phyloP scores from a whole-genome alignment of 2,329 filamentous ascomycete genomes.

The Penicillium polonicum region DNA sequence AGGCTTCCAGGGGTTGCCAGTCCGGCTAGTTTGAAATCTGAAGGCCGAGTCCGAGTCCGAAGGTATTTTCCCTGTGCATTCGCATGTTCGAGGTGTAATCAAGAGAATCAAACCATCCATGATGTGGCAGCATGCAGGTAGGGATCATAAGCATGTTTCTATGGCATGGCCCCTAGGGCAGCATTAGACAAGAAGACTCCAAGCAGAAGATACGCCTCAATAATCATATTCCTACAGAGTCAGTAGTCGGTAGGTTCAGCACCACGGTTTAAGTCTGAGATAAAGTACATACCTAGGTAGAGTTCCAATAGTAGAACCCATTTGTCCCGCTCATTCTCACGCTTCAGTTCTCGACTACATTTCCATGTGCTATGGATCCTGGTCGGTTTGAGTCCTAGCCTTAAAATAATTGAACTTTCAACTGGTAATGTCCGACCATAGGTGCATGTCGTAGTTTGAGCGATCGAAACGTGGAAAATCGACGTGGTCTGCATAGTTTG shows the following conservation, averaged over 20 bases:
- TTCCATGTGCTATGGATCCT: not conserved
- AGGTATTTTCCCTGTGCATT: not conserved
- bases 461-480: not conserved
- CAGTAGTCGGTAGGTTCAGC: not conserved
- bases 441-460: not conserved
- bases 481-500: not conserved
- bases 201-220: not conserved
- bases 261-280: not conserved
- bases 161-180: constrained; percentile 10
- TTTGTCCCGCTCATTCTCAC: not conserved
- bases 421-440: not conserved
- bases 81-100: not conserved
- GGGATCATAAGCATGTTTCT: not conserved
- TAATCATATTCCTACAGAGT: not conserved
- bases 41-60: constrained; percentile 21
- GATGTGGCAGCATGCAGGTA: not conserved
- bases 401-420: not conserved
- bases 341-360: not conserved
- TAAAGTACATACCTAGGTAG: not conserved
- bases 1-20: not conserved
- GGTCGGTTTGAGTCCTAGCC: not conserved
- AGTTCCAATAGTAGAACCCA: not conserved
- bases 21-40: constrained; percentile 1
- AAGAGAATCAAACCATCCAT: not conserved
- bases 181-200: constrained; percentile 19